Conservation (phyloP, 129 eudicot genomes). For the Lactuca saligna region DNA sequence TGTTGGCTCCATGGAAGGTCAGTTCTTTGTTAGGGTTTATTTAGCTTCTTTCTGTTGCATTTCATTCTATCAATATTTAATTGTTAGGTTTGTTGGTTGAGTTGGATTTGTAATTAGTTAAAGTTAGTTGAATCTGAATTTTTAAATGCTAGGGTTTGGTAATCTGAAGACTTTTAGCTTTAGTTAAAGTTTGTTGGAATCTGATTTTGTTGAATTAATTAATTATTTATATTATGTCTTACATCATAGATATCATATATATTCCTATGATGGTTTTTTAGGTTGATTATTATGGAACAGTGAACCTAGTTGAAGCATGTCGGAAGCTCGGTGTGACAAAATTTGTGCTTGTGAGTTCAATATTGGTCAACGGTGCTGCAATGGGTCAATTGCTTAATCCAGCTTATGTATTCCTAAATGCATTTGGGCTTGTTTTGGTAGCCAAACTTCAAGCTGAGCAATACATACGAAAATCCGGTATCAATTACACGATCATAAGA, state of each 20-base stretch:
- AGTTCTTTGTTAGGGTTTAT: neutral
- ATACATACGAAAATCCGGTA: constrained; percentile 80
- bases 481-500: constrained; percentile 82
- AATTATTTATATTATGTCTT: too few relatives aligned
- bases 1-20: constrained; percentile 95
- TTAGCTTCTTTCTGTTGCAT: too few relatives aligned
- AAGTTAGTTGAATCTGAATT: too few relatives aligned
- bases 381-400: constrained; percentile 94
- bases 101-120: too few relatives aligned
- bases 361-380: constrained; percentile 90
- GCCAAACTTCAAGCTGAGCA: constrained; percentile 92
- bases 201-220: too few relatives aligned
- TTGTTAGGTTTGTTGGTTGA: neutral
- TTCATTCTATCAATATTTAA: too few relatives aligned
- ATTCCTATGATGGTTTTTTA: constrained; percentile 25
- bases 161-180: too few relatives aligned
- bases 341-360: constrained; percentile 78
- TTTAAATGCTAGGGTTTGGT: neutral
- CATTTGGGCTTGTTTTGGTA: constrained; percentile 68
- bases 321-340: constrained; percentile 66
- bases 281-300: constrained; percentile 96
- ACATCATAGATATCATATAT: too few relatives aligned
- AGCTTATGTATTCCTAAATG: constrained; percentile 77
- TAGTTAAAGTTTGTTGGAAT: too few relatives aligned
- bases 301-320: constrained; percentile 92